Conservation (phyloP, 202 grass and related monocot species). For the Cymbopogon flexuosus region DNA sequence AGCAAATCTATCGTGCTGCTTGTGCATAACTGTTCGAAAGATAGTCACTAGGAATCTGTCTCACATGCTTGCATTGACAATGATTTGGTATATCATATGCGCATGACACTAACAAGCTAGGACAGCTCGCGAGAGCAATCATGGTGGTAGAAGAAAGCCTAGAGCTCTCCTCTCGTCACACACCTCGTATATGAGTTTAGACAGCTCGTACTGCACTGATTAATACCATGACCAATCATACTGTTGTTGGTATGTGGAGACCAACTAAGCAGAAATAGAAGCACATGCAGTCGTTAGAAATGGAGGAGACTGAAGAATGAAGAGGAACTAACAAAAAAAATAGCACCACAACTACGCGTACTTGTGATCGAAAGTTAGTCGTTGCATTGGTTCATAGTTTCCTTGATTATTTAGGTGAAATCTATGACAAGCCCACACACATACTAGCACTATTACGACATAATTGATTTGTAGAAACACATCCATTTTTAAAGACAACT, state of each 20-base stretch:
- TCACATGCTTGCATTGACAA: slow-evolving; percentile 9
- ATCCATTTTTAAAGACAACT: neutral
- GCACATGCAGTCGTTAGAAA: neutral
- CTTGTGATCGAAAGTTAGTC: neutral
- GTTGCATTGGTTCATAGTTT: neutral
- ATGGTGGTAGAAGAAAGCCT: neutral
- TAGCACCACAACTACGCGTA: neutral
- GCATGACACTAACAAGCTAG: neutral
- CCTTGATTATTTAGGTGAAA: neutral
- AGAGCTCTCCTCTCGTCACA: neutral
- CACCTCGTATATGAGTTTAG: slow-evolving; percentile 4
- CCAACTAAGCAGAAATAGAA: neutral
- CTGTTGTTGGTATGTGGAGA: neutral
- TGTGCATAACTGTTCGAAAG: neutral
- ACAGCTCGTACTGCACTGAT: neutral
- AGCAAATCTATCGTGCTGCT: neutral
- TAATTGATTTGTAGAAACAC: neutral
- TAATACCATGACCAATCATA: neutral
- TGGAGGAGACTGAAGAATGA: neutral
- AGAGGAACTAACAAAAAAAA: neutral
- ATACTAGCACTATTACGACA: neutral
- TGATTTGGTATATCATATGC: neutral
- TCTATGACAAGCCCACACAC: neutral
- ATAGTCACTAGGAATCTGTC: neutral
- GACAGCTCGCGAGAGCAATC: neutral